A percentile compares a stretch with the other conserved stretches of the same genome.
Evolutionary conservation across 495 filamentous ascomycete genomes (phyloP).

Genomic region (Lasiosphaeria miniovina): DNA sequence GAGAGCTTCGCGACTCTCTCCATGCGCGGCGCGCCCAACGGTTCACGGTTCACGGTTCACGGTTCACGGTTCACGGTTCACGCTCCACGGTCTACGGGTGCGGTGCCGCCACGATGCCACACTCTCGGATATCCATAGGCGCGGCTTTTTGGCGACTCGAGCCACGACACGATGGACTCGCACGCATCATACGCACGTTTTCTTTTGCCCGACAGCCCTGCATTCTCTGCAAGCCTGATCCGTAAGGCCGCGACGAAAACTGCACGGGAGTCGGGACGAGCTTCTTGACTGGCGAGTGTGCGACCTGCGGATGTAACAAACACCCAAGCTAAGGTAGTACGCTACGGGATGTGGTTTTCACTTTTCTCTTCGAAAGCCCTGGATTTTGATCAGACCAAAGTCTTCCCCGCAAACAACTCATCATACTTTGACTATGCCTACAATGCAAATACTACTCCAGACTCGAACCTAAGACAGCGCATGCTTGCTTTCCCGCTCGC

Average conservation of each 20-base stretch:
- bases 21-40: conserved; percentile 1
- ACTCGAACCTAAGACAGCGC: no score
- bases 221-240: not conserved
- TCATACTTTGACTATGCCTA: no score
- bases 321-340: not conserved
- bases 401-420: no score
- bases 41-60: not conserved
- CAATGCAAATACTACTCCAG: no score
- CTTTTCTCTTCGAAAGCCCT: not conserved
- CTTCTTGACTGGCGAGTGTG: no score
- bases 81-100: not conserved
- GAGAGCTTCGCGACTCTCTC: not conserved
- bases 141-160: conserved; percentile 2
- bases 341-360: conserved; percentile 1
- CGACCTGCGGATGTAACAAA: no score
- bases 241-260: not conserved
- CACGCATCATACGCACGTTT: no score
- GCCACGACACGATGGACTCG: not conserved
- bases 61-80: not conserved
- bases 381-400: no score
- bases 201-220: not conserved
- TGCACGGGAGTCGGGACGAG: not conserved
- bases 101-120: not conserved
- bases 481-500: no score
- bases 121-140: not conserved